Evolutionary conservation across 208 protist genomes (phyloP), one percentile per base, ranked within the genome.

Genomic region (Plasmodiophora brassicae): DNA sequence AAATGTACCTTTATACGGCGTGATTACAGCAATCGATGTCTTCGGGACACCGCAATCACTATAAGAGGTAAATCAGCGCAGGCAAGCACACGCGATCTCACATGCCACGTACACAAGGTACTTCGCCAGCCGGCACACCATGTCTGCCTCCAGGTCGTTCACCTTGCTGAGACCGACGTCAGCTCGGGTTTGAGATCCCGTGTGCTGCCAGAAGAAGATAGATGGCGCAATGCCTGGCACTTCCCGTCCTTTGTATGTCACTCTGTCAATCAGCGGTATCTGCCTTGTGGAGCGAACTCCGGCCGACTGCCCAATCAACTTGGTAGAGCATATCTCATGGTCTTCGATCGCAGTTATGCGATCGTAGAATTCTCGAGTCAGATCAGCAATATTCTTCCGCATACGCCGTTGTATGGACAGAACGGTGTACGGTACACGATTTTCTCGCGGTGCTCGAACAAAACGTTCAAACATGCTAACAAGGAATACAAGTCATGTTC

Each of bases 361-460:
- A 1, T 0, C 8, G 43, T 85, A 85, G 72, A 46, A 85, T 85
- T 85, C 39, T n/a, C 72, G 72, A 22, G 72, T 85, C 25, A 85
- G 35, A 44, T 85, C 72, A 44, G 36, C 35, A 45, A 85, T 0
- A 35, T 85, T 85, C 1, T 41, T 41, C 32, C 72, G 72, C 72
- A 85, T 85, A 44, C 72, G 72, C 35, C 72, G 72, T 35, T 85
- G 72, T 46, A 85, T 44, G 1, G 72, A 85, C 1, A 85, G 72
- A 35, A 85, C 72, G 32, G 35, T 44, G 72, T 35, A 85, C 36
- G 72, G 72, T 35, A 85, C 72, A 85, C 1, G 36, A 45, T 85
- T 46, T 44, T 35, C 36, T 44, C 38, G 36, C n/a, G 72, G 72
- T 35, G 72, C 72, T 46, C 72, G 35, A 32, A 85, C 43, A 44